Base-by-base conservation (phyloP, 352 stramenopile species). In the Globisporangium splendens region DNA sequence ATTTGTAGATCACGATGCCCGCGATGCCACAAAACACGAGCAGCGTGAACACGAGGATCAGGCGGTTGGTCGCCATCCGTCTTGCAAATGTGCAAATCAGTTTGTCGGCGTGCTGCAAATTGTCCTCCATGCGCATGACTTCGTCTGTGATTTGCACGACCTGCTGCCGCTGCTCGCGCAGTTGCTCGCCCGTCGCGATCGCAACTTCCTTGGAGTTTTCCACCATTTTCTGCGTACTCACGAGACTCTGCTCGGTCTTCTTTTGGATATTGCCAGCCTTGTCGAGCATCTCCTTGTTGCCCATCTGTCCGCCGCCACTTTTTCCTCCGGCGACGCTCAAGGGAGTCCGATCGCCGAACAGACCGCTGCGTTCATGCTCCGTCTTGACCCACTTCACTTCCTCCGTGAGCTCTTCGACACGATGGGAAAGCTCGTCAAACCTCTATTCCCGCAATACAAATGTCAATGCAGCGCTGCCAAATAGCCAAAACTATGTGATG, bases 101-200 rank as follows among this genome's bases (percentile, higher is more conserved):
- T 56, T 83, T 86, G 68, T 93, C 83, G 31, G 86, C 86, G n/a
- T 83, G 83, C 59, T 77, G 65, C 4, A 95, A 58, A 41, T 69
- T 82, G 66, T 93, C 82, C 35, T 95, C 86, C 61, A 93, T 93
- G 48, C 81, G 79, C 86, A 93, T 92, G 22, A 95, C 86, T 14
- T 91, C 79, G 59, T 93, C 86, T 22, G 86, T 95, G 66, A 95
- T 93, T 51, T 74, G 70, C n/a, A 93, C 83, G 56, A 95, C 88
- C 63, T 95, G 86, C 21, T 95, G 74, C 6, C 86, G 83, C 69
- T 95, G 86, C 52, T 89, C 69, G 8, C 82, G 83, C 22, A 95
- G 66, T 58, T 77, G 71, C 59, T 93, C 79, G n/a, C 79, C 86
- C 14, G 86, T 93, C 7, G 83, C 83, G 31, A 86, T 75, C 4